A percentile compares a stretch with the other conserved stretches of the same genome.
These are phyloP conservation scores for Pyrenula massariospora DNA, from an alignment of 495 filamentous ascomycete species.

Conservation along the genomic window DNA sequence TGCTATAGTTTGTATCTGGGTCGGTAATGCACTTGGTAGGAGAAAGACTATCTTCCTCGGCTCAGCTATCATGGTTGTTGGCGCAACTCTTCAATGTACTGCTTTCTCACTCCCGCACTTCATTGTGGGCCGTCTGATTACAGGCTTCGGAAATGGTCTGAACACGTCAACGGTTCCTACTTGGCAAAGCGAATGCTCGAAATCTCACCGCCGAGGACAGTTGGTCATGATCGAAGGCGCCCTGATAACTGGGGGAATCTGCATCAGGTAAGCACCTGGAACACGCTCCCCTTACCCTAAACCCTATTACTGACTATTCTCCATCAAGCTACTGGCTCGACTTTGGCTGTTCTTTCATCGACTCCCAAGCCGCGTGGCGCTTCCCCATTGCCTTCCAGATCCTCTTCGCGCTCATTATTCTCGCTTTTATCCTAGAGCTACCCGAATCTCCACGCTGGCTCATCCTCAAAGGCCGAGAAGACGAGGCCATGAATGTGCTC, in stretches of 20 bases:
- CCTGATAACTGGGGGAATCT: conserved; percentile 61
- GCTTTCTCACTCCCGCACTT: conserved; percentile 50
- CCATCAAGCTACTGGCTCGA: conserved; percentile 61
- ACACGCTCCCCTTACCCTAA: too few species aligned
- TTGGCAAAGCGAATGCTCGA: conserved; percentile 72
- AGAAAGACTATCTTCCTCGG: conserved; percentile 59
- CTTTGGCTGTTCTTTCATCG: conserved; percentile 55
- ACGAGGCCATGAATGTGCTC: conserved; percentile 54
- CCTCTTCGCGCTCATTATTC: conserved; percentile 50
- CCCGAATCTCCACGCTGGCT: conserved; percentile 71
- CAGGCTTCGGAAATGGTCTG: conserved; percentile 55
- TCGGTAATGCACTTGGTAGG: conserved; percentile 61
- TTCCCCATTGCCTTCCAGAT: conserved; percentile 67
- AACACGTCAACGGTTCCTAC: conserved; percentile 40
- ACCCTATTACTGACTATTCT: not conserved
- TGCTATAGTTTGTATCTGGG: conserved; percentile 54
- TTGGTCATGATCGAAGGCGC: conserved; percentile 72
- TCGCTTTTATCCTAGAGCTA: conserved; percentile 48
- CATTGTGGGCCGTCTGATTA: conserved; percentile 53
- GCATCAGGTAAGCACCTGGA: conserved; percentile 33
- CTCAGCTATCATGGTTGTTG: conserved; percentile 58
- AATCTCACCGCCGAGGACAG: conserved; percentile 60
- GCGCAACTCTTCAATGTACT: conserved; percentile 51
- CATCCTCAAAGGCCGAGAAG: conserved; percentile 53
- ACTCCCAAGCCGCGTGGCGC: conserved; percentile 55